Evolutionary conservation across 2,329 filamentous ascomycete species (phyloP).

Genomic region (Talaromyces piceae): DNA sequence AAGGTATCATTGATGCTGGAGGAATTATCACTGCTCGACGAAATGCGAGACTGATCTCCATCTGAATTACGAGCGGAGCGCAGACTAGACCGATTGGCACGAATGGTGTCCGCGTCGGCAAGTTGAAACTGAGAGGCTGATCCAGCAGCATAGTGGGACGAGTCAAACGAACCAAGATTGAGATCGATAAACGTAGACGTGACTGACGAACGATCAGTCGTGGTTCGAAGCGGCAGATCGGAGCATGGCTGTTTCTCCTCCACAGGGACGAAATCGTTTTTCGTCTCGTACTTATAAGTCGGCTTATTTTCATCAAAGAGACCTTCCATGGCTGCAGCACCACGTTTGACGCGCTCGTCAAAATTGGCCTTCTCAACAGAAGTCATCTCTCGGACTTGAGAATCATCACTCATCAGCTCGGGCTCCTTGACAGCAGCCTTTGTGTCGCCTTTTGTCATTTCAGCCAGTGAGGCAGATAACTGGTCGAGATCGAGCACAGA

Average conservation of each 20-base stretch:
- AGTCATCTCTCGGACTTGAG: constrained; percentile 28
- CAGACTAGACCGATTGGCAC: constrained; percentile 46
- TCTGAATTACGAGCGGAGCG: constrained; percentile 35
- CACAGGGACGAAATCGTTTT: constrained; percentile 43
- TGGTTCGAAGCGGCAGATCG: constrained; percentile 46
- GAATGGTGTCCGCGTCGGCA: constrained; percentile 48
- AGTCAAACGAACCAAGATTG: constrained; percentile 48
- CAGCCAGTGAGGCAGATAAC: constrained; percentile 40
- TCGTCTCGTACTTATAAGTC: constrained; percentile 52
- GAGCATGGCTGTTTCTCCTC: constrained; percentile 39
- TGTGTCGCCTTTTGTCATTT: constrained; percentile 32
- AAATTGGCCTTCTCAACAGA: constrained; percentile 45
- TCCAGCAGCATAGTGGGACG: constrained; percentile 44
- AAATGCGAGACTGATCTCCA: constrained; percentile 24
- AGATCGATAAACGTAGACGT: constrained; percentile 47
- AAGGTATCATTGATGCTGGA: constrained; percentile 4
- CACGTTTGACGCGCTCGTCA: constrained; percentile 51
- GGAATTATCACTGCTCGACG: constrained; percentile 22
- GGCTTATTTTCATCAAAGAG: constrained; percentile 50
- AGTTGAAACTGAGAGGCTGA: constrained; percentile 46
- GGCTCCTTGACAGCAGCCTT: constrained; percentile 22
- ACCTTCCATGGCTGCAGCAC: constrained; percentile 49
- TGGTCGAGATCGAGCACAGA: constrained; percentile 41
- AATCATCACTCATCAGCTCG: constrained; percentile 23
- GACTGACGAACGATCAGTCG: constrained; percentile 41